Evolutionary conservation across 257 asterid species (phyloP).

Genomic region (Capsicum pubescens): DNA sequence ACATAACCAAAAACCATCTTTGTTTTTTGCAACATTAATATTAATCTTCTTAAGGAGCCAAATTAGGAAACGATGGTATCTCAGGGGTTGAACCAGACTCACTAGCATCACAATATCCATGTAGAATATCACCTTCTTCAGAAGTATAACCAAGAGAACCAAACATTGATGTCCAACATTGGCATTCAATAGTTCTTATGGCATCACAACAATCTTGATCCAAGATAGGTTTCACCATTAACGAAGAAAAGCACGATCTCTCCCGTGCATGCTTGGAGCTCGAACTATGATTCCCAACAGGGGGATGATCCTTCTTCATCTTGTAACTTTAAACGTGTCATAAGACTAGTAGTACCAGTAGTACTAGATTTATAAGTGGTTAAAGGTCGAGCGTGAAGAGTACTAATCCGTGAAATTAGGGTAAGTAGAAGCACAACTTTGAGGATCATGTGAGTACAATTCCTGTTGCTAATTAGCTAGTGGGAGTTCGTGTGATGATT

Average conservation of each 20-base stretch:
- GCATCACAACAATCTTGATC: slow-evolving; percentile 66
- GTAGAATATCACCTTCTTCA: slow-evolving; percentile 57
- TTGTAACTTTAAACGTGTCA: slow-evolving; percentile 41
- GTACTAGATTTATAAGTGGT: not conserved
- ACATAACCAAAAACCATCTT: not conserved
- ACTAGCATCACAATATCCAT: slow-evolving; percentile 69
- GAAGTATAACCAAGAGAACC: slow-evolving; percentile 63
- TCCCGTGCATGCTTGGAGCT: slow-evolving; percentile 66
- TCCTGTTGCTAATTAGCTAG: not conserved
- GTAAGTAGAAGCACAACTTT: slow-evolving; percentile 23
- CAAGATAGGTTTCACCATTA: slow-evolving; percentile 74
- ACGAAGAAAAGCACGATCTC: slow-evolving; percentile 69
- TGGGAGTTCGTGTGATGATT: not conserved
- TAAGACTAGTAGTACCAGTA: not conserved
- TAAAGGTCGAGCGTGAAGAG: slow-evolving; percentile 23
- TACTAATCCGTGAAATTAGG: slow-evolving; percentile 18
- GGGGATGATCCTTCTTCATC: slow-evolving; percentile 42
- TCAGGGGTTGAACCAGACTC: slow-evolving; percentile 32
- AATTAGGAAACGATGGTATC: slow-evolving; percentile 33
- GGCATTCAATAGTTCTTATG: slow-evolving; percentile 55
- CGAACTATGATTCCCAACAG: slow-evolving; percentile 62
- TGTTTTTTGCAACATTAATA: not conserved
- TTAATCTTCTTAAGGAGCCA: not conserved
- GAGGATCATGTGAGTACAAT: not conserved
- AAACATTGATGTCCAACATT: slow-evolving; percentile 75